Evolutionary conservation across 2,329 filamentous ascomycete species (phyloP).

Genomic region (Zelopaecilomyces penicillatus): DNA sequence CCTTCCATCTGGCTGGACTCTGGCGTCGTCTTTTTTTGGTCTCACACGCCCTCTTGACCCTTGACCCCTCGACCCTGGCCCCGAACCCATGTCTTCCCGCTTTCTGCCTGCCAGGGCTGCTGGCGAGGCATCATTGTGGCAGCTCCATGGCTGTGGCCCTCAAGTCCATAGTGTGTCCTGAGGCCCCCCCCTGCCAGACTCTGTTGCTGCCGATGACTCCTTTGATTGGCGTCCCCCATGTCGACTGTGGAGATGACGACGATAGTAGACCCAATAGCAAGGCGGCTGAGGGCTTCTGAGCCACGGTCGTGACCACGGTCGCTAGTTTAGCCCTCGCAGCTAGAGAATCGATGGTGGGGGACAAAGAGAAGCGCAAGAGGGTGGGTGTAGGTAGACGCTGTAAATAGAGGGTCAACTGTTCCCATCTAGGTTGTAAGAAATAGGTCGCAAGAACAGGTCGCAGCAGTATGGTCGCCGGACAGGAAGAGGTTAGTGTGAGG

Average conservation of each 20-base stretch:
- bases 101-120: slow-evolving; percentile 7
- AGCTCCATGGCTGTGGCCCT: no score
- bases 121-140: background rate
- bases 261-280: slow-evolving; percentile 5
- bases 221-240: slow-evolving; percentile 4
- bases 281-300: slow-evolving; percentile 8
- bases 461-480: no score
- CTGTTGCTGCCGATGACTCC: slow-evolving; percentile 9
- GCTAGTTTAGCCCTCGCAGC: no score
- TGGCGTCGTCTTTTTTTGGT: background rate
- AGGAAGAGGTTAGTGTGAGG: no score
- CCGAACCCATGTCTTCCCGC: slow-evolving; percentile 1
- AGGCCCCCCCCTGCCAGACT: background rate
- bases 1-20: background rate
- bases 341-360: no score
- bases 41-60: slow-evolving; percentile 7
- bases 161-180: no score
- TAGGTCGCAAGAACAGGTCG: background rate
- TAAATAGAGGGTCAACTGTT: no score
- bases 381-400: no score
- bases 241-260: slow-evolving; percentile 5
- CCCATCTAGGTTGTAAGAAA: background rate
- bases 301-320: slow-evolving; percentile 6
- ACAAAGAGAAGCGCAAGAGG: no score
- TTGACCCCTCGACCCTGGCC: slow-evolving; percentile 2